phyloP scores from a whole-genome alignment of 441 rosid genomes.

The Adansonia gregorii region DNA sequence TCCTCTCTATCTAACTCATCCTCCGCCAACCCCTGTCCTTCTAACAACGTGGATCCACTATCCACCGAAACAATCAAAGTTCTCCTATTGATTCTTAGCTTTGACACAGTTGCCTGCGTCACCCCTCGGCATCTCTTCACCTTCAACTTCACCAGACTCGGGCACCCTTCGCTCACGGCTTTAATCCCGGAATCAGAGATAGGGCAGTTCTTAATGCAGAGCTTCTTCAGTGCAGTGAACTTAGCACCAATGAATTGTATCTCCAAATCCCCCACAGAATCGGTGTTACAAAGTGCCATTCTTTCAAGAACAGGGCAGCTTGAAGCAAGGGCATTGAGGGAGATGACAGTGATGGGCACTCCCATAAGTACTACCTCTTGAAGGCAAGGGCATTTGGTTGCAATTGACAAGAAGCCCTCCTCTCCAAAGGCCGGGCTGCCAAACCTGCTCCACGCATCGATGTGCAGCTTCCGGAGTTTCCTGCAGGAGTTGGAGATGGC shows the following conservation, averaged over 20 bases:
- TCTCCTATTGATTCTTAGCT: conserved; percentile 38
- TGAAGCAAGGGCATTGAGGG: conserved; percentile 44
- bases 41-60: conserved; percentile 24
- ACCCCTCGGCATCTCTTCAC: conserved; percentile 63
- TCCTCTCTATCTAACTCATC: not conserved
- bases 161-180: conserved; percentile 54
- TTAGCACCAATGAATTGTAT: conserved; percentile 44
- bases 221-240: conserved; percentile 50
- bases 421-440: conserved; percentile 48
- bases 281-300: conserved; percentile 57
- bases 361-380: conserved; percentile 56
- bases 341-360: conserved; percentile 26
- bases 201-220: conserved; percentile 70
- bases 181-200: conserved; percentile 50
- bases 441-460: conserved; percentile 48
- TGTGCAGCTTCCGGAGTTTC: conserved; percentile 43
- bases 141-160: conserved; percentile 56
- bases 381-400: conserved; percentile 33
- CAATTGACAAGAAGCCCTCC: conserved; percentile 45
- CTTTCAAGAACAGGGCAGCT: conserved; percentile 54
- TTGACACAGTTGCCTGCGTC: conserved; percentile 37
- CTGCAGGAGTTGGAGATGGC: conserved; percentile 43
- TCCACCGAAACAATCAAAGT: conserved; percentile 45
- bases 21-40: not conserved
- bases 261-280: conserved; percentile 56